Evolutionary conservation across 2,329 filamentous ascomycete genomes (phyloP).

Genomic region (Claviceps sp.): DNA sequence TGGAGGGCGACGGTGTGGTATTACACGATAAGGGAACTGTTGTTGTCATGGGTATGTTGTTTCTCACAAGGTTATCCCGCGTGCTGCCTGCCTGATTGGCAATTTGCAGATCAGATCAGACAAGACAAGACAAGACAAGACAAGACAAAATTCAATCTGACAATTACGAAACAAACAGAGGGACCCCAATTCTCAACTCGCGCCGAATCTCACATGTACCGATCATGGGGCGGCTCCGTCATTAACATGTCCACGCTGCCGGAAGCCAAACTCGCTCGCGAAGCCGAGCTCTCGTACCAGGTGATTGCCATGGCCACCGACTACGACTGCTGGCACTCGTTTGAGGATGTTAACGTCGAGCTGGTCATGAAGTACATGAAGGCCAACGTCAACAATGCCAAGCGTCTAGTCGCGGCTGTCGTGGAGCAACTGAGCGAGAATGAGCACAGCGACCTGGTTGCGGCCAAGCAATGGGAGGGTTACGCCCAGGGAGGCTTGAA

Average conservation of each 20-base stretch:
- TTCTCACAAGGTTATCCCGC: neutral
- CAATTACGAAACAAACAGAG: constrained; percentile 42
- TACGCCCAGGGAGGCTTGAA: constrained; percentile 63
- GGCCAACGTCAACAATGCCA: constrained; percentile 79
- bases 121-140: neutral
- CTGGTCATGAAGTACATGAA: constrained; percentile 98
- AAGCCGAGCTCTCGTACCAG: constrained; percentile 93
- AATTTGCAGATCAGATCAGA: neutral
- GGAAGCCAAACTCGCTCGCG: constrained; percentile 88
- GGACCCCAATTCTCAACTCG: constrained; percentile 97
- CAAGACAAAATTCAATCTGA: neutral
- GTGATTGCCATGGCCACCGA: constrained; percentile 99
- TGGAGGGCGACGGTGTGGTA: constrained; percentile 73
- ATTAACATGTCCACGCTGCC: constrained; percentile 98
- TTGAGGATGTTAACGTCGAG: constrained; percentile 77
- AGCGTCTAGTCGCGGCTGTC: constrained; percentile 71
- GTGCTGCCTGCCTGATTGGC: too few species aligned
- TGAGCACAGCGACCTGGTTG: constrained; percentile 61
- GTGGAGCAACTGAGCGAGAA: constrained; percentile 72
- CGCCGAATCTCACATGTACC: constrained; percentile 91
- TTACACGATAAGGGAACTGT: constrained; percentile 76
- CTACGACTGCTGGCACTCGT: constrained; percentile 94
- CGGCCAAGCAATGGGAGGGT: constrained; percentile 70
- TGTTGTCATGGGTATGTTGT: constrained; percentile 71
- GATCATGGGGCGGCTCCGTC: constrained; percentile 80